Evolutionary conservation across 495 filamentous ascomycete species (phyloP).

Genomic region (Penicillium verhagenii): DNA sequence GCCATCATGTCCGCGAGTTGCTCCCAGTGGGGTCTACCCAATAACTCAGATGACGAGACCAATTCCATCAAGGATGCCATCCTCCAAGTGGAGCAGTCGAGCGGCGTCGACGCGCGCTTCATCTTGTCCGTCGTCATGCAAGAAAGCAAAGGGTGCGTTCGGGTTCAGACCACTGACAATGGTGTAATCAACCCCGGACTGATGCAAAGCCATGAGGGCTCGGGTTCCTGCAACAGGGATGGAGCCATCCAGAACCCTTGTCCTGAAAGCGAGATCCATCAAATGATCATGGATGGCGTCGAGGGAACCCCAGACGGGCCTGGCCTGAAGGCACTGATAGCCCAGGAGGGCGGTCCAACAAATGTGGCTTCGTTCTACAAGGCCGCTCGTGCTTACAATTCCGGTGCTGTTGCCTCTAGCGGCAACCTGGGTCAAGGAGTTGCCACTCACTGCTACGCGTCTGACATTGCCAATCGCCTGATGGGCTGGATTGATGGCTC

Average conservation of each 20-base stretch:
- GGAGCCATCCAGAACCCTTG: slow-evolving; percentile 41
- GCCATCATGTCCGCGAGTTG: slow-evolving; percentile 42
- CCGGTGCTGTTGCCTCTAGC: slow-evolving; percentile 44
- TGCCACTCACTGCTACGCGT: slow-evolving; percentile 40
- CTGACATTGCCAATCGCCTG: slow-evolving; percentile 56
- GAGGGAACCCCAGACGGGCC: slow-evolving; percentile 37
- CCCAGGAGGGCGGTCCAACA: slow-evolving; percentile 21
- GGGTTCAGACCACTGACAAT: slow-evolving; percentile 45
- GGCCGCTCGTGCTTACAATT: slow-evolving; percentile 57
- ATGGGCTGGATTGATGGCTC: slow-evolving; percentile 43
- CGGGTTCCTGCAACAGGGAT: slow-evolving; percentile 42
- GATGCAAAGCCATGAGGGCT: slow-evolving; percentile 54
- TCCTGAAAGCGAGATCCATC: slow-evolving; percentile 35
- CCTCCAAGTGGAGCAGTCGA: slow-evolving; percentile 29
- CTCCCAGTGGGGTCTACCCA: slow-evolving; percentile 29
- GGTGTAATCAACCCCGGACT: slow-evolving; percentile 51
- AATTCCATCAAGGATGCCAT: slow-evolving; percentile 39
- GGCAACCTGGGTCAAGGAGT: slow-evolving; percentile 48
- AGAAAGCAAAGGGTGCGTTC: slow-evolving; percentile 58
- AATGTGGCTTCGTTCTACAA: slow-evolving; percentile 46
- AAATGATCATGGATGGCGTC: slow-evolving; percentile 51
- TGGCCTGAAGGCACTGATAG: slow-evolving; percentile 41
- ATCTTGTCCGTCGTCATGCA: slow-evolving; percentile 60
- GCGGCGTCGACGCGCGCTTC: slow-evolving; percentile 53
- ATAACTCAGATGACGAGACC: slow-evolving; percentile 45